Conservation (phyloP, 148 eudicot species). For the Vaccinium corymbosum region DNA sequence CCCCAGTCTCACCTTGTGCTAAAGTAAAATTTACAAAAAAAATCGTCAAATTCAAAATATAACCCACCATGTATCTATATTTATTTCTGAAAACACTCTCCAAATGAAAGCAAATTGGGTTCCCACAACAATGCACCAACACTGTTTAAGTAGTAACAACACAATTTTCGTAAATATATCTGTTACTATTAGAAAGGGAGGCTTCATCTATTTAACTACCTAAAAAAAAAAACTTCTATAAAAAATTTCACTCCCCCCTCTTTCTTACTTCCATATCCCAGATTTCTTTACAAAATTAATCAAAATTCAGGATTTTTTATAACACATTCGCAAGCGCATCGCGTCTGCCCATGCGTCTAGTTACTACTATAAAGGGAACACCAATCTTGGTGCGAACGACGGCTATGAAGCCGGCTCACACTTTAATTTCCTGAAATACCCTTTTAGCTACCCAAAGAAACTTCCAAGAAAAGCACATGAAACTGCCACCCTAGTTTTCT, state of each 20-base stretch:
- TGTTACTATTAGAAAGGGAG: not conserved
- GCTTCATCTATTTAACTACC: not conserved
- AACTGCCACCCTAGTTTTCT: not conserved
- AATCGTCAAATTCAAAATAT: not conserved
- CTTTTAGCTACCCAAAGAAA: not conserved
- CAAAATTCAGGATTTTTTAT: not conserved
- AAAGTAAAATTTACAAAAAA: conserved; percentile 18
- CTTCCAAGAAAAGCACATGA: not conserved
- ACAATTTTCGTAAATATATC: not conserved
- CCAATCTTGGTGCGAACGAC: not conserved
- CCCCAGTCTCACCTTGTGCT: conserved; percentile 90
- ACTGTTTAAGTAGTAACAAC: not conserved
- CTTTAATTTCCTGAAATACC: not conserved
- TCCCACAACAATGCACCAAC: not conserved
- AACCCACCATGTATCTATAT: not conserved
- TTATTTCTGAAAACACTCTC: not conserved
- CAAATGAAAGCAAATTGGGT: not conserved
- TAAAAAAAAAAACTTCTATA: not conserved
- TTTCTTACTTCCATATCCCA: not conserved
- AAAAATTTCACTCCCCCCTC: not conserved
- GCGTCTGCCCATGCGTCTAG: not conserved
- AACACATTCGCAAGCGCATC: not conserved
- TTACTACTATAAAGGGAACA: not conserved
- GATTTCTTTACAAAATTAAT: not conserved
- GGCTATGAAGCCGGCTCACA: not conserved